Evolutionary conservation across 1,284 basidiomycete species (phyloP), one percentile per base, ranked within the genome.

Genomic region (Porodaedalea pini): DNA sequence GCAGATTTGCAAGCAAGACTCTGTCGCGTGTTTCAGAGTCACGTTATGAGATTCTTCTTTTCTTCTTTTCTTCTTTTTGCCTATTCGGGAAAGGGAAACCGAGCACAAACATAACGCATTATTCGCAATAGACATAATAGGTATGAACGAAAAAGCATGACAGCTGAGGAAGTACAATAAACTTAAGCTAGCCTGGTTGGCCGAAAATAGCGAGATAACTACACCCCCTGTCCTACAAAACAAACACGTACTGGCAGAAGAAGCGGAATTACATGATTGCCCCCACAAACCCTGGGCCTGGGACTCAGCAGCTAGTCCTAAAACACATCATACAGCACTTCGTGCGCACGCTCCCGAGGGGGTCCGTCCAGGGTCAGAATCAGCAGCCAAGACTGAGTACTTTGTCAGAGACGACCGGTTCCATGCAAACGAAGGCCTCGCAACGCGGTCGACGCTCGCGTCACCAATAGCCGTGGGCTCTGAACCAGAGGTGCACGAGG

Each of bases 401-500:
- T 11, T 6, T 31, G 13, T 31, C 17, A 25, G 13, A 47, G 25
- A 29, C 44, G n/a, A 31, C 25, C 45, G 25, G 8, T 29, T 47
- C 10, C 7, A 47, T 29, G 31, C 55, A 41, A 7, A 37, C 32
- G 8, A n/a, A n/a, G n/a, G n/a, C n/a, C n/a, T n/a, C n/a, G n/a
- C n/a, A n/a, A n/a, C n/a, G n/a, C n/a, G n/a, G n/a, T n/a, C n/a
- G n/a, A n/a, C n/a, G n/a, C n/a, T n/a, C n/a, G n/a, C 19, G 54
- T 69, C 66, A 78, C 76, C 78, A 80, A 41, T 69, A 66, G 2
- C 72, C 72, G 36, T 73, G 63, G 41, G 67, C 70, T 65, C 71
- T 74, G 65, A 80, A 73, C 80, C 81, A 83, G 23, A 78, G 61
- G 65, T 83, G 78, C 62, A 83, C 66, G 63, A 82, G 72, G 61